Conservation (phyloP, 148 eudicot species). For the Beta vulgaris region DNA sequence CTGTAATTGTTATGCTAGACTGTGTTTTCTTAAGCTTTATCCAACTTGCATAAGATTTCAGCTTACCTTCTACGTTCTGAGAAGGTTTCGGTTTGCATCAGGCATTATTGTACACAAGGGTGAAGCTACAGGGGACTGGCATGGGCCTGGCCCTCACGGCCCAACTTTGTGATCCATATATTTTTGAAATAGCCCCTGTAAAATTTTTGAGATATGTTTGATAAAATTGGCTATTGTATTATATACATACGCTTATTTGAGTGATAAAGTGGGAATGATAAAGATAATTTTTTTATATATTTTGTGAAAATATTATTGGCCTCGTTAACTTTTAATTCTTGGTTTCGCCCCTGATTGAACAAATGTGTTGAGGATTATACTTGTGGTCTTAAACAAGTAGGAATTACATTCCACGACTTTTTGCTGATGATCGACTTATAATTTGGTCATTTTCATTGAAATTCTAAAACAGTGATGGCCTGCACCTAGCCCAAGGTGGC, state of each 20-base stretch:
- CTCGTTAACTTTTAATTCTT: no score
- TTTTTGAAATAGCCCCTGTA: no score
- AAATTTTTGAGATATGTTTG: no score
- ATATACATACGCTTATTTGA: no score
- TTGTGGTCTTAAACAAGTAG: neutral
- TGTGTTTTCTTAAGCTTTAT: neutral
- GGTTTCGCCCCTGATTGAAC: neutral
- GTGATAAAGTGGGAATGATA: no score
- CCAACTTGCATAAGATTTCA: neutral
- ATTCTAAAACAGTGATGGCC: conserved; percentile 56
- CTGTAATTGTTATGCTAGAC: neutral
- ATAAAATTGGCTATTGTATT: no score
- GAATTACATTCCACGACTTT: neutral
- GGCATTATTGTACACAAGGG: no score
- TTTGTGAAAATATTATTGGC: no score
- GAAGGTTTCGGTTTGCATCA: neutral
- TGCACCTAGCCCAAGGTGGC: conserved; percentile 67
- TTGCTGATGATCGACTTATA: neutral
- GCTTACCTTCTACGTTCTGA: neutral
- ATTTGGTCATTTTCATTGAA: neutral
- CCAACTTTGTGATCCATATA: no score
- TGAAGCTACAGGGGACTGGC: no score
- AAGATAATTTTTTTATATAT: no score
- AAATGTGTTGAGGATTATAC: neutral
- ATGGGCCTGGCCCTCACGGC: no score